Evolutionary conservation across 1,139 yeast species (phyloP).

Genomic region (Nakaseomyces sp.): DNA sequence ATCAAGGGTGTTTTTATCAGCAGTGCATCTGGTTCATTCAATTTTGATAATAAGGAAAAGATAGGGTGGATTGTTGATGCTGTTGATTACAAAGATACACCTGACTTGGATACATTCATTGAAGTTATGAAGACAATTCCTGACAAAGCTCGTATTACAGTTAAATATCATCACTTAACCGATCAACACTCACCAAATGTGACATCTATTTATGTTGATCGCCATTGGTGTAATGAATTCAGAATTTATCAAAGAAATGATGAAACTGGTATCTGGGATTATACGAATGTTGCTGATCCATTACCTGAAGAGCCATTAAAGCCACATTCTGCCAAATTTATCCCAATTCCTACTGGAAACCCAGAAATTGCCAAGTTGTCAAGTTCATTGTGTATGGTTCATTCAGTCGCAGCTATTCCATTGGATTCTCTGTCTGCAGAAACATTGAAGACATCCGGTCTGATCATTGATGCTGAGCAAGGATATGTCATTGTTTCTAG

Average conservation of each 20-base stretch:
- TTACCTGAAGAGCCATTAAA: conserved; percentile 42
- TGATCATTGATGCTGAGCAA: conserved; percentile 66
- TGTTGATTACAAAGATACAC: conserved; percentile 65
- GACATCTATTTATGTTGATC: conserved; percentile 58
- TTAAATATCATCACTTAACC: conserved; percentile 67
- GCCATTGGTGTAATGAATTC: conserved; percentile 77
- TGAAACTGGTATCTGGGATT: conserved; percentile 81
- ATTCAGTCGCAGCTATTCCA: conserved; percentile 55
- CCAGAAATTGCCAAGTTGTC: conserved; percentile 48
- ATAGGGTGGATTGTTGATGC: conserved; percentile 72
- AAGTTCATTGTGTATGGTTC: conserved; percentile 59
- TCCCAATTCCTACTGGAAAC: conserved; percentile 58
- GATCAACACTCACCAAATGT: conserved; percentile 70
- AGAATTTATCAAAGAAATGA: conserved; percentile 73
- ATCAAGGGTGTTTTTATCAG: conserved; percentile 76
- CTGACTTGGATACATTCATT: conserved; percentile 63
- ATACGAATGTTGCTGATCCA: conserved; percentile 57
- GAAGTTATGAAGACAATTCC: conserved; percentile 73
- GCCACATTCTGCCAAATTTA: conserved; percentile 60
- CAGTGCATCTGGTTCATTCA: conserved; percentile 73
- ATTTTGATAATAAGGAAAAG: conserved; percentile 49
- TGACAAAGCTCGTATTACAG: conserved; percentile 63
- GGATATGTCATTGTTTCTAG: conserved; percentile 80
- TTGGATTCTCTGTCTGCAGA: conserved; percentile 66
- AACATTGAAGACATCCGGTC: conserved; percentile 61